Evolutionary conservation across 352 stramenopile species (phyloP).

Genomic region (Globisporangium uncinulatum): DNA sequence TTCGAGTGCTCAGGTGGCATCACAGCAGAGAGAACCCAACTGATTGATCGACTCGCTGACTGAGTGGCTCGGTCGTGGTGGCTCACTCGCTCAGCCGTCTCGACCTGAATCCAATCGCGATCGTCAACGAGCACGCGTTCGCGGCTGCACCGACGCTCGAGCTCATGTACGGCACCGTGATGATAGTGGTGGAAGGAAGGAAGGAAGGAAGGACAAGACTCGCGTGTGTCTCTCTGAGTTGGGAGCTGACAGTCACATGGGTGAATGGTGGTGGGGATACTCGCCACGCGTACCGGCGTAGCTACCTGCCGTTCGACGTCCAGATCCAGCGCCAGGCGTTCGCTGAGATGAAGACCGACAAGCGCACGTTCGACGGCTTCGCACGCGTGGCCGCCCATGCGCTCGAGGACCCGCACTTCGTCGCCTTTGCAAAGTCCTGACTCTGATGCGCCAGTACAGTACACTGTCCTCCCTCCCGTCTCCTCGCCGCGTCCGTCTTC

Average conservation of each 20-base stretch:
- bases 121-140: conserved; percentile 79
- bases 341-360: conserved; percentile 72
- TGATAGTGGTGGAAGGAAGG: too few relatives aligned
- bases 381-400: conserved; percentile 36
- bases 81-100: conserved; percentile 30
- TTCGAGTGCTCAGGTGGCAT: too few relatives aligned
- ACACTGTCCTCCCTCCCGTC: too few relatives aligned
- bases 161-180: conserved; percentile 39
- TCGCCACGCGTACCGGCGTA: conserved; percentile 1
- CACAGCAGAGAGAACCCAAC: too few relatives aligned
- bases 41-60: neutral
- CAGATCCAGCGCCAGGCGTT: conserved; percentile 73
- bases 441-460: neutral
- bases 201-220: neutral
- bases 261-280: too few relatives aligned
- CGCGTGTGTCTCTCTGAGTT: too few relatives aligned
- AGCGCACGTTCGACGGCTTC: conserved; percentile 57
- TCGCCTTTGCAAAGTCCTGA: conserved; percentile 39
- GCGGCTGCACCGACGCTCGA: conserved; percentile 38
- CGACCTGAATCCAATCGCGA: conserved; percentile 62
- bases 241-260: too few relatives aligned
- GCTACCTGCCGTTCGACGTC: conserved; percentile 68
- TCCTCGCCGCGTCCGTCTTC: too few relatives aligned
- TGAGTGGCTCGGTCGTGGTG: too few relatives aligned
- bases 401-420: conserved; percentile 63